phyloP scores from a whole-genome alignment of 2,329 filamentous ascomycete genomes.

The Pestalotiopsis sp. region DNA sequence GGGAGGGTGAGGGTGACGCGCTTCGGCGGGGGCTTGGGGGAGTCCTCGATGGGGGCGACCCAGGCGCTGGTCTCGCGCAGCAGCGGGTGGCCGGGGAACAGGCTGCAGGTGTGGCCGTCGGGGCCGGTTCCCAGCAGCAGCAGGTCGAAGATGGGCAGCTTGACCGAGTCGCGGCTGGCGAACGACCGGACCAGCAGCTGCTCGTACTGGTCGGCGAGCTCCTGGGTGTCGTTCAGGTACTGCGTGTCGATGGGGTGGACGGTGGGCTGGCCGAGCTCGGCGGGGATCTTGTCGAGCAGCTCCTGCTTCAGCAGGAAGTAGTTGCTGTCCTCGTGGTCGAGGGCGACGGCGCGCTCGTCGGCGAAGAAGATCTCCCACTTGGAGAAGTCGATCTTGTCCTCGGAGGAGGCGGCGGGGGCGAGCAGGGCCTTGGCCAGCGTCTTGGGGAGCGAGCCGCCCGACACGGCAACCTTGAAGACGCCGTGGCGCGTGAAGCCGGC shows the following conservation, averaged over 20 bases:
- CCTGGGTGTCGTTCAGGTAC: slow-evolving; percentile 76
- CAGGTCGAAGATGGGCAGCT: slow-evolving; percentile 92
- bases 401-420: slow-evolving; percentile 46
- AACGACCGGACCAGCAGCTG: slow-evolving; percentile 83
- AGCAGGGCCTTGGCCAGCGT: slow-evolving; percentile 86
- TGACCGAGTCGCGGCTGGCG: slow-evolving; percentile 90
- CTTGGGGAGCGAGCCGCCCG: slow-evolving; percentile 89
- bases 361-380: slow-evolving; percentile 99
- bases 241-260: slow-evolving; percentile 77
- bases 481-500: slow-evolving; percentile 78
- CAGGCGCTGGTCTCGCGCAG: slow-evolving; percentile 87
- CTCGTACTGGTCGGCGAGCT: slow-evolving; percentile 93
- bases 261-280: slow-evolving; percentile 64
- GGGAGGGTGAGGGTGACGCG: slow-evolving; percentile 92
- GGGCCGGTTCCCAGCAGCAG: slow-evolving; percentile 92
- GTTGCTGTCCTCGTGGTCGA: slow-evolving; percentile 93
- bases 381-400: slow-evolving; percentile 73
- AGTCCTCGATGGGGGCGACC: slow-evolving; percentile 91
- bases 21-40: slow-evolving; percentile 88
- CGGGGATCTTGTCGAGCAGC: slow-evolving; percentile 84
- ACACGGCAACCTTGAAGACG: slow-evolving; percentile 89
- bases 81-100: slow-evolving; percentile 89
- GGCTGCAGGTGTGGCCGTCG: slow-evolving; percentile 94
- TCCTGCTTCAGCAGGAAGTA: slow-evolving; percentile 86
- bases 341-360: slow-evolving; percentile 92